Evolutionary conservation across 192 early-diverging fungal species (phyloP).

Genomic region (Polychytrium aggregatum): DNA sequence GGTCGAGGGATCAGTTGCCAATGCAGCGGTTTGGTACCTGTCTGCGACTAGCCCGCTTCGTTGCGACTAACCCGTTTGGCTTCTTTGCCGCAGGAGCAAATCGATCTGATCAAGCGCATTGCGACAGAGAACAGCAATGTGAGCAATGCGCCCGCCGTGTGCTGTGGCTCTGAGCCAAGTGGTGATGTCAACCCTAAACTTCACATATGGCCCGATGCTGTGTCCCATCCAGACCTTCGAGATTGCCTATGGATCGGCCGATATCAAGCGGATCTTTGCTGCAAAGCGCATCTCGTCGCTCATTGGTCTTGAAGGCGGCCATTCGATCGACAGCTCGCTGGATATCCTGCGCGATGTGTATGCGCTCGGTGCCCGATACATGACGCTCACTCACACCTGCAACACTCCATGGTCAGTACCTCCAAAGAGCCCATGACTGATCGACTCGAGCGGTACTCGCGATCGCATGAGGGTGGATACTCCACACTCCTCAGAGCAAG

Average conservation of each 20-base stretch:
- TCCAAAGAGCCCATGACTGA: too few species aligned
- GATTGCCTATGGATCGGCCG: slow-evolving; percentile 21
- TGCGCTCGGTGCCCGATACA: slow-evolving; percentile 51
- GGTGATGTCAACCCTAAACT: neutral
- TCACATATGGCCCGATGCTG: neutral
- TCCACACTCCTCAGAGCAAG: too few species aligned
- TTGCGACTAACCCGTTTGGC: neutral
- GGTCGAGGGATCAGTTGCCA: neutral
- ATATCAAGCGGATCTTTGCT: slow-evolving; percentile 30
- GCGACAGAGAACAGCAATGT: slow-evolving; percentile 17
- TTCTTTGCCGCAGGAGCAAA: slow-evolving; percentile 22
- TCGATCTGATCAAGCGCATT: slow-evolving; percentile 54
- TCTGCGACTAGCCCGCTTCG: too few species aligned
- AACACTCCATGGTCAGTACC: slow-evolving; percentile 47
- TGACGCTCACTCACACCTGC: slow-evolving; percentile 58
- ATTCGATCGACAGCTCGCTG: slow-evolving; percentile 50
- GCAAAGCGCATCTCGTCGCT: slow-evolving; percentile 42
- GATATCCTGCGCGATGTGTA: slow-evolving; percentile 38
- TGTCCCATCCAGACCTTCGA: slow-evolving; percentile 17
- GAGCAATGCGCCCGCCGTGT: neutral
- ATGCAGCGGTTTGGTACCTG: too few species aligned
- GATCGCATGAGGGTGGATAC: too few species aligned
- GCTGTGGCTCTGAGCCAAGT: neutral
- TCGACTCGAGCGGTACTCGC: too few species aligned
- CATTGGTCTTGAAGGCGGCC: slow-evolving; percentile 58